Evolutionary conservation across 1,139 yeast species (phyloP), one percentile per base, ranked within the genome.

Genomic region (Zygotorulaspora mrakii): DNA sequence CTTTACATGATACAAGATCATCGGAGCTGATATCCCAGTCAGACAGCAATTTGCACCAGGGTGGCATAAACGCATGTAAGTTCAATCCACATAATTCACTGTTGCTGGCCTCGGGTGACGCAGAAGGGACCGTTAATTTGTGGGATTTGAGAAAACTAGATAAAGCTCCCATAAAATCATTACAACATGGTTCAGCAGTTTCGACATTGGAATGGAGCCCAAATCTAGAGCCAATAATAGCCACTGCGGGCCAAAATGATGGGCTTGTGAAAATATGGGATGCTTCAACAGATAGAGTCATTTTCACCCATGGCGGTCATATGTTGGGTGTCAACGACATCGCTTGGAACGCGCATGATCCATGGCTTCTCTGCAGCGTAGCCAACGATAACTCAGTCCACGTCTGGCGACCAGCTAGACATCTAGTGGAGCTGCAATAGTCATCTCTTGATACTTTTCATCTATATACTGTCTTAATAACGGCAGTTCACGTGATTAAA

Each of bases 371-470:
- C 32, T 83, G 91, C 6, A 79, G 88, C 56, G 94, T 87, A 3
- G 81, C 91, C 0, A 91, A 85, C 56, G 97, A 91, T 57, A 91
- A 91, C 59, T 77, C 94, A 3, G 65, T 89, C 23, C 97, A 91
- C 49, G 66, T 89, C 1, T 91, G 96, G 96, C 76, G 73, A 53
- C 87, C 87, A 1, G 60, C 78, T 29, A 66, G 40, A 17, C 49
- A 53, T 33, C 24, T 58, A 16, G 53, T 59, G 13, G 53, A 48
- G 17, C 17, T 34, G 17, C 11, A 24, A 7, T 6, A n/a, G n/a
- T 6, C 5, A 11, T n/a, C n/a, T n/a, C n/a, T n/a, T n/a, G n/a
- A n/a, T n/a, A 20, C 22, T 20, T 9, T 20, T 20, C 9, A 20
- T n/a, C n/a, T n/a, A n/a, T n/a, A 20, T 20, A 20, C 22, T 20